A percentile compares a stretch with the other conserved stretches of the same genome.
phyloP scores from a whole-genome alignment of 495 filamentous ascomycete species.

The Daldinia caldariorum region DNA sequence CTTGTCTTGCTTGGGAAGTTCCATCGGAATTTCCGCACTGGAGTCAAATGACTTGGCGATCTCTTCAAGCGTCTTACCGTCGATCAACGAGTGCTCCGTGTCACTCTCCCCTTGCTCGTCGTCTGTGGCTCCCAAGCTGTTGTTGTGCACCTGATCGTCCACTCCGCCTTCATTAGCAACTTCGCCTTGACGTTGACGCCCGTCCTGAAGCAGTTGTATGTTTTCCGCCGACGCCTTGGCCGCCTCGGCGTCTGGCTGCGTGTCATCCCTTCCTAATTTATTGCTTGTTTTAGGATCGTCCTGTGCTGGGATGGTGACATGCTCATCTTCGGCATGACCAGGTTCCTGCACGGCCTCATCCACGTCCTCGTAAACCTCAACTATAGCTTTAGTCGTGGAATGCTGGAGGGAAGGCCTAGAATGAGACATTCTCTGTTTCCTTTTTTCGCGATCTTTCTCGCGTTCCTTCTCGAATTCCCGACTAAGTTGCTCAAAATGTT shows the following conservation, averaged over 20 bases:
- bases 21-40: slow-evolving; percentile 70
- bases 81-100: slow-evolving; percentile 68
- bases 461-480: slow-evolving; percentile 97
- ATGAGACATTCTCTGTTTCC: slow-evolving; percentile 81
- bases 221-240: slow-evolving; percentile 12
- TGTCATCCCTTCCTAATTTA: slow-evolving; percentile 43
- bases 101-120: slow-evolving; percentile 78
- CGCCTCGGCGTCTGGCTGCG: slow-evolving; percentile 35
- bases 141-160: slow-evolving; percentile 60
- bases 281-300: slow-evolving; percentile 48
- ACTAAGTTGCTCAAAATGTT: slow-evolving; percentile 95
- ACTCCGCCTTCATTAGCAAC: slow-evolving; percentile 59
- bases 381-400: slow-evolving; percentile 92
- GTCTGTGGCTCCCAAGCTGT: slow-evolving; percentile 61
- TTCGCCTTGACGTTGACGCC: slow-evolving; percentile 48
- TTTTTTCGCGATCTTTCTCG: slow-evolving; percentile 81
- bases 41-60: slow-evolving; percentile 73
- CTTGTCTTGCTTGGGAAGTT: slow-evolving; percentile 90
- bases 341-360: slow-evolving; percentile 90
- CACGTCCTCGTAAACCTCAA: slow-evolving; percentile 93
- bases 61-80: slow-evolving; percentile 64
- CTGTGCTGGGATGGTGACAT: slow-evolving; percentile 32
- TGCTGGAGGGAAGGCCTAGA: slow-evolving; percentile 83
- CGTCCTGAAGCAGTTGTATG: slow-evolving; percentile 11
- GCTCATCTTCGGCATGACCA: slow-evolving; percentile 75